Conservation (phyloP, 2,329 filamentous ascomycete species). For the Neocucurbitaria cava region DNA sequence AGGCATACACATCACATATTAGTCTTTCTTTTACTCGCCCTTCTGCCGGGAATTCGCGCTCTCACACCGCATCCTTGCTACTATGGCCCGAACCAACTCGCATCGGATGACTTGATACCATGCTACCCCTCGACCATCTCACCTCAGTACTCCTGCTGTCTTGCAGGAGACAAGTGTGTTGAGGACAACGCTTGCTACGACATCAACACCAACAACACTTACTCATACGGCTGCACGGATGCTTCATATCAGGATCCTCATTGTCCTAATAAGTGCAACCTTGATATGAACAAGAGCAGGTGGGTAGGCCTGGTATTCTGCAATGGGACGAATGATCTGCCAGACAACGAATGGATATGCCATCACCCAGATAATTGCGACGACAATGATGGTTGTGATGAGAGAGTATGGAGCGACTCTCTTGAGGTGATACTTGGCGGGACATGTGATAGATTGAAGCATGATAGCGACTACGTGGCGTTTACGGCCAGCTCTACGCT, state of each 20-base stretch:
- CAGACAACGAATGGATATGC: conserved; percentile 26
- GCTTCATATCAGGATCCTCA: conserved; percentile 10
- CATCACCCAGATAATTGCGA: conserved; percentile 28
- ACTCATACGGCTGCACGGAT: conserved; percentile 32
- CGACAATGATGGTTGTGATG: not conserved
- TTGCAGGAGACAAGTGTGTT: conserved; percentile 22
- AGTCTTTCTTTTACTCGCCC: not conserved
- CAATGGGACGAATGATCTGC: conserved; percentile 11
- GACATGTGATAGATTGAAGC: not conserved
- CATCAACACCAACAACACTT: conserved; percentile 12
- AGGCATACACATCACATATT: not conserved
- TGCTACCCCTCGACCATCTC: conserved; percentile 17
- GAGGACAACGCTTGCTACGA: conserved; percentile 25
- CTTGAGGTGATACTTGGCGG: not conserved
- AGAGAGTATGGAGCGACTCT: not conserved
- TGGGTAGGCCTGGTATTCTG: conserved; percentile 26
- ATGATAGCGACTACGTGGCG: not conserved
- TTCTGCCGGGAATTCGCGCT: not conserved
- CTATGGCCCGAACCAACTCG: conserved; percentile 15
- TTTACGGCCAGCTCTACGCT: not conserved
- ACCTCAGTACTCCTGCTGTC: conserved; percentile 21
- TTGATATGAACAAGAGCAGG: conserved; percentile 13
- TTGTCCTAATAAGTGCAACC: conserved; percentile 27
- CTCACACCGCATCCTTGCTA: conserved; percentile 18
- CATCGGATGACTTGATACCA: conserved; percentile 20